Base-by-base conservation (phyloP, 345 rosid genomes). In the Lepidium aucheri region DNA sequence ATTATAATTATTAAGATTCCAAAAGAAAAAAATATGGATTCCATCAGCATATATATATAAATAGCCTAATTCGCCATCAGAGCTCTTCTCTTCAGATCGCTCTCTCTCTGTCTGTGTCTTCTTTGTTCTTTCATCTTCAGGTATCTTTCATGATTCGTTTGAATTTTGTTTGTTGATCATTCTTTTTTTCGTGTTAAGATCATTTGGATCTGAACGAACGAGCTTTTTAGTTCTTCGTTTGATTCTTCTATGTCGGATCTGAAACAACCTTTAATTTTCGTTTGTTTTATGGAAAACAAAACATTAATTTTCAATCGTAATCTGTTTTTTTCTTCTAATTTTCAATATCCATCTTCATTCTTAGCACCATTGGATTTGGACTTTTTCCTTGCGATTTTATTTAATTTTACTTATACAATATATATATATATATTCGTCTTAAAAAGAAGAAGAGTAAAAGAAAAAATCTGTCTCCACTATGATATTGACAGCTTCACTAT, bases 401-500 rank as follows among this genome's bases (percentile, higher is more conserved):
- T 54, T 28, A 28, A 5, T 2, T 13, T 53, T 32, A n/a, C n/a
- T n/a, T n/a, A n/a, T n/a, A n/a, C n/a, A n/a, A 1, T 28, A 10
- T 35, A 9, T 12, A 13, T 32, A 36, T 47, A 40, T 16, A 36
- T 38, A 43, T 60, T 24, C 49, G 3, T 3, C 26, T 50, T 6
- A 3, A 41, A 30, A 22, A 28, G 12, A 68, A 40, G 35, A 46
- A 0, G 6, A 57, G n/a, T 1, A 16, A 16, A 15, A 45, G 2
- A 26, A 51, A 52, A 53, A 43, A 49, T 24, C 32, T 63, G 61
- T 72, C 71, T 58, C 67, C 67, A 72, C 61, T 51, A 50, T 58
- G 76, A 72, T 57, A 33, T 51, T 50, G 71, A 72, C 76, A 72
- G 28, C 40, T 24, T 56, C 54, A 50, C 32, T 41, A 49, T 42